Base-by-base conservation (phyloP, 192 early-diverging fungal genomes). In the Coemansia sp. region DNA sequence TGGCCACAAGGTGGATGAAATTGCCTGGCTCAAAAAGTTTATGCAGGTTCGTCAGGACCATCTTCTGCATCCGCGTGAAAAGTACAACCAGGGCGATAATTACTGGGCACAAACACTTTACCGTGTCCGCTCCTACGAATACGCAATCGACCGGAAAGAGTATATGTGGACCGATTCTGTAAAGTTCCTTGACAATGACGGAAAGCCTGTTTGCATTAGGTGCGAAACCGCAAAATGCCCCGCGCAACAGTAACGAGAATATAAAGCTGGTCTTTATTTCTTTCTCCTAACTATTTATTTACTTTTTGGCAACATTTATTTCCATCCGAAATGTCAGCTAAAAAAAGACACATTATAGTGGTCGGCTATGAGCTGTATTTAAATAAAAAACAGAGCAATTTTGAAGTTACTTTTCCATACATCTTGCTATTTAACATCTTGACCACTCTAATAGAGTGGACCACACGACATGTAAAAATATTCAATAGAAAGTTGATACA, bases 141-240 rank as follows among this genome's bases (percentile, higher is more conserved):
- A 60, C 48, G 55, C 69, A n/a, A n/a, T 71, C 41, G 18, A 54
- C 21, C 41, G 57, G 10, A 42, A 48, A 2, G 52, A 68, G 43
- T 42, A 45, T 32, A 49, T 68, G 41, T 73, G 75, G 54, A 65
- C 46, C 0, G 58, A 68, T 10, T 45, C 46, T 8, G 43, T 80
- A 12, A 71, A 4, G 8, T 54, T 74, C 42, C 65, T 84, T 6
- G 74, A 81, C 59, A 84, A 84, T 41, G 77, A 77, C 37, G 65
- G 65, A 8, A 67, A 67, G 22, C 43, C 47, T 7, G 47, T 48
- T 8, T 54, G 48, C 22, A 22, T 67, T 10, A 67, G 32, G 10
- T 67, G 65, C 43, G 18, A 41, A n/a, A 61, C 59, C 3, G 71
- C 40, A 4, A 43, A 19, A 22, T 61, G 21, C 41, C 42, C 41